These are phyloP conservation scores for Ogataea neopini DNA, from an alignment of 805 yeast genomes.

Conservation along the genomic window DNA sequence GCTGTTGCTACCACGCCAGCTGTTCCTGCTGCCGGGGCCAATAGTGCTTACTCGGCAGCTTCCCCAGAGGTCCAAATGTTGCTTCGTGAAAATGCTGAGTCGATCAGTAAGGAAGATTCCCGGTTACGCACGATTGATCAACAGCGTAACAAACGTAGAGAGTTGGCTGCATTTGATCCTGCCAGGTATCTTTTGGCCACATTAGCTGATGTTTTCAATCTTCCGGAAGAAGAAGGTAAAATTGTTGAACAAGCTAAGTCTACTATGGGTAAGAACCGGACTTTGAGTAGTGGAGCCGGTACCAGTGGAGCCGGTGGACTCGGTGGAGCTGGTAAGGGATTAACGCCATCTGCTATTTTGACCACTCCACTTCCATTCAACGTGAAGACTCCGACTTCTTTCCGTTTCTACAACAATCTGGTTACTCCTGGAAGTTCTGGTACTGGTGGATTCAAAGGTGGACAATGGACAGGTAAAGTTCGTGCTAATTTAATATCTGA, in stretches of 20 bases:
- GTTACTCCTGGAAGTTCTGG: slow-evolving; percentile 20
- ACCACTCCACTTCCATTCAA: slow-evolving; percentile 40
- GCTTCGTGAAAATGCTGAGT: slow-evolving; percentile 33
- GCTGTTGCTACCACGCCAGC: slow-evolving; percentile 13
- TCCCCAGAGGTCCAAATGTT: slow-evolving; percentile 34
- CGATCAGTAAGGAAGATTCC: slow-evolving; percentile 32
- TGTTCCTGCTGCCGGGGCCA: slow-evolving; percentile 7
- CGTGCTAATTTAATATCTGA: slow-evolving; percentile 45
- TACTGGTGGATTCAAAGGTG: slow-evolving; percentile 9
- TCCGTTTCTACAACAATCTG: slow-evolving; percentile 33
- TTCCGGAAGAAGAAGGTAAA: slow-evolving; percentile 41
- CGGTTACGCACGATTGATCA: slow-evolving; percentile 36
- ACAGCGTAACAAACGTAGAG: slow-evolving; percentile 46
- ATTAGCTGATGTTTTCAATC: slow-evolving; percentile 49
- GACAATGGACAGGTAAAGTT: slow-evolving; percentile 38
- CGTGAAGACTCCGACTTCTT: slow-evolving; percentile 42
- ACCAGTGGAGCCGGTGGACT: slow-evolving; percentile 12
- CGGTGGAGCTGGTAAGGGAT: slow-evolving; percentile 13
- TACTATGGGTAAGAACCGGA: slow-evolving; percentile 13
- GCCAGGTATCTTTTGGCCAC: slow-evolving; percentile 51
- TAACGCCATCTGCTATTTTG: slow-evolving; percentile 42
- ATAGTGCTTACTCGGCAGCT: slow-evolving; percentile 13
- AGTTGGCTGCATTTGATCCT: slow-evolving; percentile 47
- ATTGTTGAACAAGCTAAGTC: slow-evolving; percentile 27
- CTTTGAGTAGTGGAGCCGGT: slow-evolving; percentile 12